A percentile compares a stretch with the other conserved stretches of the same genome.
Conservation (phyloP, 257 asterid genomes). For the Salvia splendens region DNA sequence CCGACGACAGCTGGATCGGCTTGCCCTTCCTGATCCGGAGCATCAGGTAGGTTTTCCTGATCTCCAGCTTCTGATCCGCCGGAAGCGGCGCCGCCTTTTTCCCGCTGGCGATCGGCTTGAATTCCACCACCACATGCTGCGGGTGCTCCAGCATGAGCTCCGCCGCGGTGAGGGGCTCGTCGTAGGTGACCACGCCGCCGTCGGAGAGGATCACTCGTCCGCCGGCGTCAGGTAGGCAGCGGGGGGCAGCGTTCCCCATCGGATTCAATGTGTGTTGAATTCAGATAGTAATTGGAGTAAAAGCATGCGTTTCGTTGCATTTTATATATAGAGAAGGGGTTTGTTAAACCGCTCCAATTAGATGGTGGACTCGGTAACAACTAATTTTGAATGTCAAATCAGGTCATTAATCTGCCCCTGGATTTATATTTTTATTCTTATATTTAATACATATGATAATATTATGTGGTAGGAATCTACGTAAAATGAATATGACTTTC, state of each 20-base stretch:
- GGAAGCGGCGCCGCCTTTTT: slow-evolving; percentile 59
- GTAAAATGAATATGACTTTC: not conserved
- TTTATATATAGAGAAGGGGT: slow-evolving; percentile 34
- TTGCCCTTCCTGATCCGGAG: slow-evolving; percentile 60
- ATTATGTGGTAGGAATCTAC: not conserved
- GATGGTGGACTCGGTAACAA: slow-evolving; percentile 69
- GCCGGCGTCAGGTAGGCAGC: slow-evolving; percentile 29
- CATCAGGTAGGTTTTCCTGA: slow-evolving; percentile 62
- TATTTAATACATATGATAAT: no score
- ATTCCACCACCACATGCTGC: slow-evolving; percentile 68
- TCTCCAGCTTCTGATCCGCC: slow-evolving; percentile 68
- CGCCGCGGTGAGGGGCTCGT: slow-evolving; percentile 64
- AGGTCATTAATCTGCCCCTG: slow-evolving; percentile 8
- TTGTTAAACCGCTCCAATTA: slow-evolving; percentile 88
- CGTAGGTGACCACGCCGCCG: slow-evolving; percentile 61
- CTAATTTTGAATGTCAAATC: slow-evolving; percentile 34
- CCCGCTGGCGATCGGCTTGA: slow-evolving; percentile 36
- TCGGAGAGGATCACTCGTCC: slow-evolving; percentile 64
- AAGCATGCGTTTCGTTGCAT: slow-evolving; percentile 42
- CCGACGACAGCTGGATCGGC: slow-evolving; percentile 47
- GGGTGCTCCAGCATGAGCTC: slow-evolving; percentile 88
- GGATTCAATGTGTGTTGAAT: not conserved
- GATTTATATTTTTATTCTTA: no score
- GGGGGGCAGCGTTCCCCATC: slow-evolving; percentile 71
- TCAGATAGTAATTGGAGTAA: slow-evolving; percentile 23